These are phyloP conservation scores for Aspergillus carlsbadensis DNA, from an alignment of 495 filamentous ascomycete species.

Conservation along the genomic window DNA sequence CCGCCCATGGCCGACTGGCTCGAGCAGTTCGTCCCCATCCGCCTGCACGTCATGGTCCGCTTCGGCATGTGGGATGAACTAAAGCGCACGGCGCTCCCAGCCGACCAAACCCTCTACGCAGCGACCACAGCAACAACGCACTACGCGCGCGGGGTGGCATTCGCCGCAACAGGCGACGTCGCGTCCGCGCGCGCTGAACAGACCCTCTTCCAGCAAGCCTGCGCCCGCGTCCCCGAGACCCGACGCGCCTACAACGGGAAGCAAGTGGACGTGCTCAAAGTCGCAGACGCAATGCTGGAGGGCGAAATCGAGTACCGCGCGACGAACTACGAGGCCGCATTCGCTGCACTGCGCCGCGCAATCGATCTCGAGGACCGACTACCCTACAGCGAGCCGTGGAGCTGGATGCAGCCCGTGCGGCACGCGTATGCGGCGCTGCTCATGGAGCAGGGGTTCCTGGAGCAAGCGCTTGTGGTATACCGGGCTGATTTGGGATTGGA, in stretches of 20 bases:
- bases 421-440: too few relatives aligned
- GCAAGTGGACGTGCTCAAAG: constrained; percentile 52
- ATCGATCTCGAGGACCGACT: too few relatives aligned
- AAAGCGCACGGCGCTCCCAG: constrained; percentile 13
- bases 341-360: too few relatives aligned
- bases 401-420: too few relatives aligned
- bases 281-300: constrained; percentile 62
- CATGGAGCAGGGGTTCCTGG: too few relatives aligned
- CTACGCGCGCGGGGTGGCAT: constrained; percentile 59
- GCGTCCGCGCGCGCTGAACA: not conserved
- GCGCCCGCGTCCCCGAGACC: not conserved
- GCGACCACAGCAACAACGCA: constrained; percentile 54
- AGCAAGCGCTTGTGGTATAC: too few relatives aligned
- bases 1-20: constrained; percentile 70
- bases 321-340: too few relatives aligned
- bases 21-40: constrained; percentile 56
- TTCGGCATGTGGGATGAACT: constrained; percentile 64
- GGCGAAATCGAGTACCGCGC: constrained; percentile 68
- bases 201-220: not conserved
- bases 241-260: constrained; percentile 22
- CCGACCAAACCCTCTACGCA: constrained; percentile 51
- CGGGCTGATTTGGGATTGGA: too few relatives aligned
- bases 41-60: constrained; percentile 61
- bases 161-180: constrained; percentile 27
- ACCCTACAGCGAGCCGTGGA: too few relatives aligned